These are phyloP conservation scores for Botryosphaeria dothidea DNA, from an alignment of 2,329 filamentous ascomycete genomes.

Conservation along the genomic window DNA sequence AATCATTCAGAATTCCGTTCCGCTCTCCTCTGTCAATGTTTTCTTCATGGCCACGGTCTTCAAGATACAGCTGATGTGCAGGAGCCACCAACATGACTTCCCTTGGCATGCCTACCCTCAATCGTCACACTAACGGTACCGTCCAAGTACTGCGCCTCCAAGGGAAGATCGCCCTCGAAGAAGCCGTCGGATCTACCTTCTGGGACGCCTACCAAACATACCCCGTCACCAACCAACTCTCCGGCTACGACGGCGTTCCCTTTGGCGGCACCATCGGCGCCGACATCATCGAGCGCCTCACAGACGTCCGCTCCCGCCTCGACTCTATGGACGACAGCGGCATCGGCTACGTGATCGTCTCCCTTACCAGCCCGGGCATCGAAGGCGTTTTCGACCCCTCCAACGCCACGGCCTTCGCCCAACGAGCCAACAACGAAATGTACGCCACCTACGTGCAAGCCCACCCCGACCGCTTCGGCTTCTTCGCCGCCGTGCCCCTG, in stretches of 20 bases:
- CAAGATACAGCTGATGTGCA: background rate
- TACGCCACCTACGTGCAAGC: background rate
- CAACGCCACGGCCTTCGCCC: slow-evolving; percentile 27
- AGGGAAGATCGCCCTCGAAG: slow-evolving; percentile 1
- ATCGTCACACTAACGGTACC: background rate
- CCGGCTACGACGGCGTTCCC: background rate
- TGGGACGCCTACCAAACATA: background rate
- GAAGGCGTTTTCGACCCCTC: slow-evolving; percentile 28
- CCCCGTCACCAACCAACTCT: background rate
- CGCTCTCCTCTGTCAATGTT: background rate
- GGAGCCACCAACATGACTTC: background rate
- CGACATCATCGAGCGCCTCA: background rate
- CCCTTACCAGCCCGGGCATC: slow-evolving; percentile 30
- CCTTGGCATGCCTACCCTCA: background rate
- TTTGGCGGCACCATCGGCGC: background rate
- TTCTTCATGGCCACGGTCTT: background rate
- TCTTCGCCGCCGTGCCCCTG: slow-evolving; percentile 31
- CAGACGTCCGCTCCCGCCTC: slow-evolving; percentile 25
- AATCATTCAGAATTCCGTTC: background rate
- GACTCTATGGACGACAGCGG: slow-evolving; percentile 21
- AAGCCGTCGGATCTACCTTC: background rate
- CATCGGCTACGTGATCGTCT: slow-evolving; percentile 31
- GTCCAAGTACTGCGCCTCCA: background rate
- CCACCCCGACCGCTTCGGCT: background rate
- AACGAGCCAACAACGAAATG: slow-evolving; percentile 28